A percentile compares a stretch with the other conserved stretches of the same genome.
Conservation (phyloP, 192 early-diverging fungal species). For the Coemansia sp. region DNA sequence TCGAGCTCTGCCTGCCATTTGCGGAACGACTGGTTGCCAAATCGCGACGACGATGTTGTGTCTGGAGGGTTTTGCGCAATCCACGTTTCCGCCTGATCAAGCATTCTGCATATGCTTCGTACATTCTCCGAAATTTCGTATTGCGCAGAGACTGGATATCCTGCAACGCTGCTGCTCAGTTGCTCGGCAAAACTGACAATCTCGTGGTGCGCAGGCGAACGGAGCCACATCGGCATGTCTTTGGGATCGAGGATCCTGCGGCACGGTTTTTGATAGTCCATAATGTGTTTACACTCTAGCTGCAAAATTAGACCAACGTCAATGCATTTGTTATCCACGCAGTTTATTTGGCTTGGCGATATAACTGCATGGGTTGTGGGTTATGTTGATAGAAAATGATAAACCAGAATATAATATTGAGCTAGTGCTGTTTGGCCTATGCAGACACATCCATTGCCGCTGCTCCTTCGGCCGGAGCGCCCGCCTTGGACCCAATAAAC, state of each 20-base stretch:
- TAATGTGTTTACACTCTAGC: neutral
- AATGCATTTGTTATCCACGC: too few species aligned
- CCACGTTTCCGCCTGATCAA: slow-evolving; percentile 69
- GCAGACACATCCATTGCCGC: slow-evolving; percentile 49
- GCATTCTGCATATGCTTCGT: slow-evolving; percentile 56
- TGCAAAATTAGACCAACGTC: neutral
- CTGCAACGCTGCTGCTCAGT: slow-evolving; percentile 69
- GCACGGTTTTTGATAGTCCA: slow-evolving; percentile 44
- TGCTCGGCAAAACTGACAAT: slow-evolving; percentile 71
- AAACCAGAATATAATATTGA: neutral
- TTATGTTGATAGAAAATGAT: neutral
- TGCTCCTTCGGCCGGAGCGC: slow-evolving; percentile 13
- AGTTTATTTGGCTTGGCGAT: neutral
- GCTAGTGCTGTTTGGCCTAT: slow-evolving; percentile 1
- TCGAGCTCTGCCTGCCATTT: slow-evolving; percentile 65
- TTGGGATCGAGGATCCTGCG: slow-evolving; percentile 61
- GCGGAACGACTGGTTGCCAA: slow-evolving; percentile 93
- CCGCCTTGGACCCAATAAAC: slow-evolving; percentile 19
- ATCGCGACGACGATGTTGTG: slow-evolving; percentile 66
- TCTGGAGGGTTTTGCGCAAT: slow-evolving; percentile 79
- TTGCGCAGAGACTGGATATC: slow-evolving; percentile 60
- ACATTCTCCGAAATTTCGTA: slow-evolving; percentile 58
- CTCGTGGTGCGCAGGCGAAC: slow-evolving; percentile 65
- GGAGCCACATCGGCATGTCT: slow-evolving; percentile 61
- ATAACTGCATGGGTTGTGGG: neutral